These are phyloP conservation scores for Pilatotrama ljubarskyi DNA, from an alignment of 768 basidiomycete genomes.

Conservation along the genomic window DNA sequence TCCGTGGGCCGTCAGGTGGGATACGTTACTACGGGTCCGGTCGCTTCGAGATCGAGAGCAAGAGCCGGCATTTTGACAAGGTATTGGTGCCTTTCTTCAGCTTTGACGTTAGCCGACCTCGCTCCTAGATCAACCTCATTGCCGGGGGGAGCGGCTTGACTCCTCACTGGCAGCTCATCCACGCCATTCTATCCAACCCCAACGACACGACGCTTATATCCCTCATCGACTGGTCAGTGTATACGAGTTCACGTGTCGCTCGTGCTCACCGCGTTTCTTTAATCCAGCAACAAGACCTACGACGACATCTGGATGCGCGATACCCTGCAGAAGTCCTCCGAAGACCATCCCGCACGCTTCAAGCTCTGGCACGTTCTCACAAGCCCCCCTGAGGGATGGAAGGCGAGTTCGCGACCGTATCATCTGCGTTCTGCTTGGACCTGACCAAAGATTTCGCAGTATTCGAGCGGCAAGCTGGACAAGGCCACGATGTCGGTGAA, in stretches of 20 bases:
- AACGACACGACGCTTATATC: constrained; percentile 21
- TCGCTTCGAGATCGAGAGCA: constrained; percentile 20
- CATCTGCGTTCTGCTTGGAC: not conserved
- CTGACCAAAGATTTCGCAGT: not conserved
- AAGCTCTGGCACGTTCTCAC: constrained; percentile 25
- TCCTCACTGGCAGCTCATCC: constrained; percentile 29
- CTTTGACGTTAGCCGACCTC: not conserved
- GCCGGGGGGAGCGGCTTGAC: constrained; percentile 26
- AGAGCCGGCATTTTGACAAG: constrained; percentile 16
- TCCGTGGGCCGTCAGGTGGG: constrained; percentile 24
- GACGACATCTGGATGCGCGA: constrained; percentile 25
- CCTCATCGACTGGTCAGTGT: constrained; percentile 23
- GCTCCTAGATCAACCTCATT: constrained; percentile 25
- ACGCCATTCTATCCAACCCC: constrained; percentile 21
- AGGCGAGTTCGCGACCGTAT: not conserved
- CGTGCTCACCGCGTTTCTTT: not conserved
- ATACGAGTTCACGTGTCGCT: not conserved
- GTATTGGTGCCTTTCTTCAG: not conserved
- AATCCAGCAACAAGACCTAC: constrained; percentile 23
- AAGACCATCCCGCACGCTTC: constrained; percentile 18
- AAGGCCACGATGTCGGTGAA: constrained; percentile 17
- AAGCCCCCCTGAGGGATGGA: constrained; percentile 14
- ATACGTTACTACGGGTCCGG: constrained; percentile 24
- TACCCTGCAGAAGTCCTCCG: constrained; percentile 18
- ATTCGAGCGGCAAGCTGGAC: constrained; percentile 13